Conservation (phyloP, 2,329 filamentous ascomycete genomes). For the Aspergillus caelatus region DNA sequence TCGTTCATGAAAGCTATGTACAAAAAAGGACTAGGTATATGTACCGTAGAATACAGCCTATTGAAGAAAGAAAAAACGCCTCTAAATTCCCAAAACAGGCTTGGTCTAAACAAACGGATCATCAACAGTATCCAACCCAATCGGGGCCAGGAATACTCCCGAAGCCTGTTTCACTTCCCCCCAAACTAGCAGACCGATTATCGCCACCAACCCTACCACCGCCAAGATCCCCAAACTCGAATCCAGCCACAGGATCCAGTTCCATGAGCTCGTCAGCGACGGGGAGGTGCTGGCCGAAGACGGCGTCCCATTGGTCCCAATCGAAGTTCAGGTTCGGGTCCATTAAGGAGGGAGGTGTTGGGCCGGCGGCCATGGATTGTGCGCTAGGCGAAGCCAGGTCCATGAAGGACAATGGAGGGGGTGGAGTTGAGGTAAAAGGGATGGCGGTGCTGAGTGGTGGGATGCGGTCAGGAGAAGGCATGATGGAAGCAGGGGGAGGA, state of each 20-base stretch:
- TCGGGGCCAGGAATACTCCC: conserved; percentile 13
- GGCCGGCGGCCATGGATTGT: conserved; percentile 21
- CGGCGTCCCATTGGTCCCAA: conserved; percentile 54
- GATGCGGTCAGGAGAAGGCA: conserved; percentile 20
- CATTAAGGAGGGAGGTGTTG: conserved; percentile 41
- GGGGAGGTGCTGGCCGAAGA: conserved; percentile 50
- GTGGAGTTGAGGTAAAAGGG: conserved; percentile 12
- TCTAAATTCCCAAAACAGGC: not conserved
- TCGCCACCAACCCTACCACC: conserved; percentile 3
- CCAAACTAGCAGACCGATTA: conserved; percentile 10
- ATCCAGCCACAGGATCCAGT: conserved; percentile 40
- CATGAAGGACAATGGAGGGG: conserved; percentile 23
- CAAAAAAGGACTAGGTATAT: not conserved
- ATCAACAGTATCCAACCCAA: conserved; percentile 21
- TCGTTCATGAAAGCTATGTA: not conserved
- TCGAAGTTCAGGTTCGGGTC: conserved; percentile 50
- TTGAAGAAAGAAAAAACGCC: not conserved
- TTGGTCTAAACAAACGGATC: not conserved
- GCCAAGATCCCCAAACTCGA: conserved; percentile 36
- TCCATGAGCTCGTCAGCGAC: conserved; percentile 49
- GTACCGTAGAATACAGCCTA: not conserved
- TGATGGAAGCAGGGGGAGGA: conserved; percentile 13
- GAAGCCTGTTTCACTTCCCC: conserved; percentile 12
- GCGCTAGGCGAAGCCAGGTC: conserved; percentile 24
- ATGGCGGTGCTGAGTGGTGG: conserved; percentile 13